Percentiles rank a stretch among this genome's conserved stretches.
Evolutionary conservation across 768 basidiomycete genomes (phyloP).

Genomic region (Fistulinella prunicolor): DNA sequence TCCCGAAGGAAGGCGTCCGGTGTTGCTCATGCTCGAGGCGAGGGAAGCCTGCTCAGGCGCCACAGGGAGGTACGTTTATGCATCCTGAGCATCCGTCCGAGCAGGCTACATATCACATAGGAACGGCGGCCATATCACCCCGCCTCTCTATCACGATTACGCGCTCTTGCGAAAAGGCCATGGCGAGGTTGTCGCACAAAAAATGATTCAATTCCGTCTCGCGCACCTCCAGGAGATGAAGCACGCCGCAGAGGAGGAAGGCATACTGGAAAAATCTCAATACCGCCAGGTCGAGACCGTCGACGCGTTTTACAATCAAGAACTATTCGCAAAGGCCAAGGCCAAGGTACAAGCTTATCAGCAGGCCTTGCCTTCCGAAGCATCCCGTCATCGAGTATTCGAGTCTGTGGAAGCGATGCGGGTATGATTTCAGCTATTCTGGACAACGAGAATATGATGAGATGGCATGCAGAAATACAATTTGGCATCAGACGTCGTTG

Average conservation of each 20-base stretch:
- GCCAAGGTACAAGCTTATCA: constrained; percentile 43
- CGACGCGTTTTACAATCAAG: constrained; percentile 51
- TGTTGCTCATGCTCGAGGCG: constrained; percentile 78
- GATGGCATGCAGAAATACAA: constrained; percentile 40
- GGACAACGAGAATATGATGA: not conserved
- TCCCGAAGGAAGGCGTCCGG: constrained; percentile 28
- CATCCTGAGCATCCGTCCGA: too few species aligned
- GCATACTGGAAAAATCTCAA: constrained; percentile 50
- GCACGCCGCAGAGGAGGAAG: constrained; percentile 51
- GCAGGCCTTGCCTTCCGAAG: constrained; percentile 49
- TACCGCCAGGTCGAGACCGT: constrained; percentile 55
- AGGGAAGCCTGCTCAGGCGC: constrained; percentile 74
- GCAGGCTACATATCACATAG: too few species aligned
- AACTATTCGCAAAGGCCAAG: constrained; percentile 42
- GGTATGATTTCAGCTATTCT: constrained; percentile 14
- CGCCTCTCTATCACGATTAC: constrained; percentile 61
- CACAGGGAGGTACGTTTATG: constrained; percentile 60
- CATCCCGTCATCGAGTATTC: constrained; percentile 30
- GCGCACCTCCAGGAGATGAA: constrained; percentile 52
- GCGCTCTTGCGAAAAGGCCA: constrained; percentile 40
- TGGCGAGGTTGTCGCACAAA: constrained; percentile 46
- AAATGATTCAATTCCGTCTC: constrained; percentile 59
- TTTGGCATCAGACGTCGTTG: constrained; percentile 43
- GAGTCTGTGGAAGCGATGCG: constrained; percentile 34
- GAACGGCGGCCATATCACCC: constrained; percentile 70